Conservation (phyloP, 2,329 filamentous ascomycete genomes). For the Hypoxylon sp. region DNA sequence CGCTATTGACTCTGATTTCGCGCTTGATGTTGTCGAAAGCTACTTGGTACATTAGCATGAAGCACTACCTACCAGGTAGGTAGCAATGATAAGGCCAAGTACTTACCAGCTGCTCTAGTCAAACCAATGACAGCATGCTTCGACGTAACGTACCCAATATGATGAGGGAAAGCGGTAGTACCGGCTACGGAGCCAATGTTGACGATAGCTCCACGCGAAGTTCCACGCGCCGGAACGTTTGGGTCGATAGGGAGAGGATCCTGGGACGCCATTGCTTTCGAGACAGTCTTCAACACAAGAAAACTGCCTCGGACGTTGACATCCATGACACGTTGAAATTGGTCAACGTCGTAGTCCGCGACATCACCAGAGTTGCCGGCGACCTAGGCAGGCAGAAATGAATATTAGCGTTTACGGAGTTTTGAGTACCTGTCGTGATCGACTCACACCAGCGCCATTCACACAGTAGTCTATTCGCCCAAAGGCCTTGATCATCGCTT, state of each 20-base stretch:
- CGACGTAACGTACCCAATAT: neutral
- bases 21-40: slow-evolving; percentile 34
- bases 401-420: neutral
- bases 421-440: neutral
- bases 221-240: neutral
- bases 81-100: neutral
- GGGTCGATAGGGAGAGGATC: neutral
- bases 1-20: slow-evolving; percentile 42
- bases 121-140: neutral
- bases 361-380: neutral
- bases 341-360: neutral
- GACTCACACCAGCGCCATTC: slow-evolving; percentile 38
- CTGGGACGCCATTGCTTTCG: neutral
- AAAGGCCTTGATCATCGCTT: slow-evolving; percentile 20
- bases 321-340: neutral
- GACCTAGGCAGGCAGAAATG: neutral
- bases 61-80: neutral
- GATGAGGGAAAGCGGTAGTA: neutral
- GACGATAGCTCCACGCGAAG: neutral
- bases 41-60: slow-evolving; percentile 6
- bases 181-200: neutral
- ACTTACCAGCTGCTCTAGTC: neutral
- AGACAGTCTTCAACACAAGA: neutral
- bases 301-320: neutral
- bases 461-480: slow-evolving; percentile 46